Base-by-base conservation (phyloP, 345 rosid genomes). In the Euphorbia lathyris region DNA sequence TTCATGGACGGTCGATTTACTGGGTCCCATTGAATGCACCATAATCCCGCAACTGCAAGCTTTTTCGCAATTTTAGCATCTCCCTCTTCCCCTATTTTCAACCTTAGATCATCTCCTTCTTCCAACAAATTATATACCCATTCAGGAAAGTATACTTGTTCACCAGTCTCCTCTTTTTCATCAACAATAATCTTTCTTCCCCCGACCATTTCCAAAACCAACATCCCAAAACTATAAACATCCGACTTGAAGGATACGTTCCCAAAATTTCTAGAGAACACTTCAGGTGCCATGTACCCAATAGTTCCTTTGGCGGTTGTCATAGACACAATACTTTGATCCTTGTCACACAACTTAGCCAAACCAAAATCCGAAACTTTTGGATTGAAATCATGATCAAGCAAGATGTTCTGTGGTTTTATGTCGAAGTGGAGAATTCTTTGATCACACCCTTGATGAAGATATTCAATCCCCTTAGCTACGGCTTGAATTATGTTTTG, bases 351-450 rank as follows among this genome's bases (percentile, higher is more conserved):
- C n/a, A n/a, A n/a, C n/a, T n/a, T n/a, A n/a, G n/a, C n/a, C n/a
- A n/a, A n/a, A n/a, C n/a, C n/a, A n/a, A n/a, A n/a, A n/a, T n/a
- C n/a, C n/a, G n/a, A n/a, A 30, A 63, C 6, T 42, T 63, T 63
- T 9, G 51, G 66, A 13, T 42, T 63, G 66, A 63, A 63, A n/a
- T 63, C 23, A 30, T 63, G 16, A 10, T 63, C 52, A 1, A 63
- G 66, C 19, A 40, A 50, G 48, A 63, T 40, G 40, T 63, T 63
- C 11, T 22, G 48, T 13, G 66, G 66, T 40, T 63, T 62, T 20
- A 42, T 63, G 66, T 40, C 66, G 9, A 63, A 63, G 14, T 63
- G 66, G 32, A 63, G 30, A 50, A 63, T 63, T 63, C 66, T 63
- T 40, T 63, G 66, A 23, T 63, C 23, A 30, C 66, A 63, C 42